A percentile compares a stretch with the other conserved stretches of the same genome.
phyloP scores from a whole-genome alignment of 2,329 filamentous ascomycete species.

The Penicillium sp. region DNA sequence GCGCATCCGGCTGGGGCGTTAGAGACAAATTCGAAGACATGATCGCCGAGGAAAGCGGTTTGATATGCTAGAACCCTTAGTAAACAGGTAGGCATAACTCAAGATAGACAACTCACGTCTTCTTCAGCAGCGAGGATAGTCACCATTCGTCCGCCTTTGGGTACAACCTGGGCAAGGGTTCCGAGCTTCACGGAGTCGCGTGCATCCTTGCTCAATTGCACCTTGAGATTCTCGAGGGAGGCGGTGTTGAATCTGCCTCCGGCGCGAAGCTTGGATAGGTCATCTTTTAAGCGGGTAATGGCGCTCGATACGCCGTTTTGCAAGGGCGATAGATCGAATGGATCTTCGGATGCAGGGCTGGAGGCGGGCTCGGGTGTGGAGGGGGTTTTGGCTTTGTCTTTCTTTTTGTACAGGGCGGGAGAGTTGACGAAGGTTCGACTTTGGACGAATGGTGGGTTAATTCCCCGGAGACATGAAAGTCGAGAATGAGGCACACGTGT shows the following conservation, averaged over 20 bases:
- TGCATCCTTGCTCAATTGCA: constrained; percentile 51
- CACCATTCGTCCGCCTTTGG: constrained; percentile 56
- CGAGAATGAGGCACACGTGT: neutral
- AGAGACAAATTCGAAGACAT: constrained; percentile 40
- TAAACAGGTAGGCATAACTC: neutral
- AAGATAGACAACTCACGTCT: constrained; percentile 46
- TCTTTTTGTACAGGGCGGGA: constrained; percentile 47
- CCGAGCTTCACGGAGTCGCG: constrained; percentile 52
- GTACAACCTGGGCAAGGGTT: constrained; percentile 63
- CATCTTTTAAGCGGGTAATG: constrained; percentile 54
- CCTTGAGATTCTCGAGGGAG: constrained; percentile 55
- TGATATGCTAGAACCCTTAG: constrained; percentile 36
- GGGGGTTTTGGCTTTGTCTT: constrained; percentile 49
- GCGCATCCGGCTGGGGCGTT: constrained; percentile 40
- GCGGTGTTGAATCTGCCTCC: constrained; percentile 61
- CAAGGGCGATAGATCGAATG: constrained; percentile 57
- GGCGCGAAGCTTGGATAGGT: constrained; percentile 57
- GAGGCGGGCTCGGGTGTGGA: constrained; percentile 31
- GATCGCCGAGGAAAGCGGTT: constrained; percentile 43
- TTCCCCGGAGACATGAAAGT: neutral
- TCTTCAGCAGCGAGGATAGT: constrained; percentile 61
- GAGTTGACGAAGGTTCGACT: constrained; percentile 42
- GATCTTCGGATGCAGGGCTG: constrained; percentile 45
- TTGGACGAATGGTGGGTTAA: neutral
- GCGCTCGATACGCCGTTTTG: constrained; percentile 53